Conservation (phyloP, 2,329 filamentous ascomycete species). For the Fusarium albosuccineum region DNA sequence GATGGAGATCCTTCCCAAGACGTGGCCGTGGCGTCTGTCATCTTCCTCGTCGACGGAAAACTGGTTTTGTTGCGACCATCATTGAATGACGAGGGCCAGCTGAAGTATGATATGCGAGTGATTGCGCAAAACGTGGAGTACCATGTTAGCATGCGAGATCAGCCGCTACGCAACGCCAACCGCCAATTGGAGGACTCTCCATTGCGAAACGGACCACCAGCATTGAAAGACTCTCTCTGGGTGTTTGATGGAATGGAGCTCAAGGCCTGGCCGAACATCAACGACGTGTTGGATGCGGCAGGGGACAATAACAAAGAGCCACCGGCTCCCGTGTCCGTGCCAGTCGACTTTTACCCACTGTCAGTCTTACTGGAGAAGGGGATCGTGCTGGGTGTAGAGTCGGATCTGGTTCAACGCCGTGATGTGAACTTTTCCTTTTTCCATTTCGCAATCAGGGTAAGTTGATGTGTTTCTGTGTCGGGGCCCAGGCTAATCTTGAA, state of each 20-base stretch:
- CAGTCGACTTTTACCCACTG: constrained; percentile 95
- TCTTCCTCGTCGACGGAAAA: constrained; percentile 98
- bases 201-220: constrained; percentile 55
- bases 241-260: constrained; percentile 90
- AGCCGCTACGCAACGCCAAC: constrained; percentile 63
- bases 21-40: constrained; percentile 90
- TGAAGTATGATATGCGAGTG: constrained; percentile 99
- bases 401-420: constrained; percentile 91
- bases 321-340: constrained; percentile 79
- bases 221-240: constrained; percentile 89
- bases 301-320: constrained; percentile 76
- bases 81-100: constrained; percentile 81
- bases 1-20: constrained; percentile 97
- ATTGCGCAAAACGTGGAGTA: constrained; percentile 97
- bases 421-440: constrained; percentile 93
- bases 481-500: constrained; percentile 14
- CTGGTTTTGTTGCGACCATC: constrained; percentile 92
- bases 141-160: constrained; percentile 91
- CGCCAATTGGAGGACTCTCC: constrained; percentile 43
- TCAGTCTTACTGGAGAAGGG: constrained; percentile 90
- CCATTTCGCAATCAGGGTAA: constrained; percentile 86
- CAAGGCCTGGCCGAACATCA: constrained; percentile 89
- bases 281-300: constrained; percentile 82
- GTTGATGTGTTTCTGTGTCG: constrained; percentile 47
- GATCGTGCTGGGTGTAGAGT: constrained; percentile 89